Evolutionary conservation across 352 stramenopile genomes (phyloP).

Genomic region (Bremia lactucae): DNA sequence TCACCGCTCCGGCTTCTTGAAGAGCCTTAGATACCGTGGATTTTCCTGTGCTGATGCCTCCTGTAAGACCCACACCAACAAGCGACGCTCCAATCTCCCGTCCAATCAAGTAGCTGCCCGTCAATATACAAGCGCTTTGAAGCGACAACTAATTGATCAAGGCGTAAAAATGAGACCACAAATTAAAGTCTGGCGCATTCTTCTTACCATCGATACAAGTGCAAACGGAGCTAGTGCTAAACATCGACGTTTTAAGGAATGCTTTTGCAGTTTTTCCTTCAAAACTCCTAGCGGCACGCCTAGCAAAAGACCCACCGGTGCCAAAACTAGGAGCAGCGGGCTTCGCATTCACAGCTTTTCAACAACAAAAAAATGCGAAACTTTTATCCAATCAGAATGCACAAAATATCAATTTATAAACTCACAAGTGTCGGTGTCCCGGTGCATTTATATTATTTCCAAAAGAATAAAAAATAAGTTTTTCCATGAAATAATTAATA

Average conservation of each 20-base stretch:
- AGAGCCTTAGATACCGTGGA: conserved; percentile 66
- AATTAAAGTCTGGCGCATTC: neutral
- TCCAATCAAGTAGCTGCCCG: conserved; percentile 25
- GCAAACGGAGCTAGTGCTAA: conserved; percentile 30
- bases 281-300: conserved; percentile 37
- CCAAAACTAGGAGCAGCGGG: conserved; percentile 22
- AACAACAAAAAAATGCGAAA: too few relatives aligned
- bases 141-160: conserved; percentile 27
- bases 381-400: too few relatives aligned
- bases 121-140: conserved; percentile 17
- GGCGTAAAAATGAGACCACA: neutral
- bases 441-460: too few relatives aligned
- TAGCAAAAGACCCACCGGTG: conserved; percentile 28
- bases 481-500: too few relatives aligned
- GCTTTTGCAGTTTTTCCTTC: conserved; percentile 36
- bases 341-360: too few relatives aligned
- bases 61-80: conserved; percentile 69
- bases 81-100: conserved; percentile 40
- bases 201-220: conserved; percentile 33
- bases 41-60: conserved; percentile 79
- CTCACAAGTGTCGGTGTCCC: too few relatives aligned
- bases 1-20: conserved; percentile 41
- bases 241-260: conserved; percentile 34
- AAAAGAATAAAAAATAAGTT: too few relatives aligned
- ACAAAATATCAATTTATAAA: too few relatives aligned